Evolutionary conservation across 177 flowering plant species (phyloP).

Genomic region (Vitis hybrid): DNA sequence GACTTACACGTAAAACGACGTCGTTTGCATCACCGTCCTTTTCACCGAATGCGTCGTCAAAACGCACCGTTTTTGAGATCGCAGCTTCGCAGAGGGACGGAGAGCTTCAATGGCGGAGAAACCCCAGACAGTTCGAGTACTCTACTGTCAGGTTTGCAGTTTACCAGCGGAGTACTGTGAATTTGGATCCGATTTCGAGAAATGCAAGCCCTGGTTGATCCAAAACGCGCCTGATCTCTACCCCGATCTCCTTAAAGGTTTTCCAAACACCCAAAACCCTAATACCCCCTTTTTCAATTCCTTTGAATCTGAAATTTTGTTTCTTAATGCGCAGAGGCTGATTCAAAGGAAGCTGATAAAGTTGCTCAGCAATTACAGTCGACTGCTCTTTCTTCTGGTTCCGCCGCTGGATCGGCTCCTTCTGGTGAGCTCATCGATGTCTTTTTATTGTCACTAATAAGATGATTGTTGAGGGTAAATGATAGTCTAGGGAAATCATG

Average conservation of each 20-base stretch:
- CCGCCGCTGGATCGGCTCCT: slow-evolving; percentile 36
- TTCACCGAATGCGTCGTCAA: background rate
- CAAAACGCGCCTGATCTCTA: slow-evolving; percentile 79
- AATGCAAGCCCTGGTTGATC: slow-evolving; percentile 97
- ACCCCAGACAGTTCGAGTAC: slow-evolving; percentile 67
- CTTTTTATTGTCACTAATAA: too few species aligned
- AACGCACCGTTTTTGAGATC: slow-evolving; percentile 8
- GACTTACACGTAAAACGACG: too few species aligned
- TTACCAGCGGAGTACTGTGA: slow-evolving; percentile 94
- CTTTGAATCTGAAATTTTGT: background rate
- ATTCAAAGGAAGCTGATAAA: slow-evolving; percentile 60
- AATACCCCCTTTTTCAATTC: background rate
- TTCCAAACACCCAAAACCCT: background rate
- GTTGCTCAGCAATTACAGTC: slow-evolving; percentile 66
- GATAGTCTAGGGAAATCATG: too few species aligned
- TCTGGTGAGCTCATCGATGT: slow-evolving; percentile 27
- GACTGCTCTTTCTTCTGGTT: slow-evolving; percentile 52
- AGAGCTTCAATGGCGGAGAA: slow-evolving; percentile 69
- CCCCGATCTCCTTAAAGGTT: slow-evolving; percentile 88
- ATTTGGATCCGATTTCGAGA: slow-evolving; percentile 90
- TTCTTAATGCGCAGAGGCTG: slow-evolving; percentile 46
- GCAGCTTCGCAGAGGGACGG: background rate
- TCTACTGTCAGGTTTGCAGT: slow-evolving; percentile 71
- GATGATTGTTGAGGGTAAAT: too few species aligned
- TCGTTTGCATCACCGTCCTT: background rate